These are phyloP conservation scores for Rhizopogon hawkerae DNA, from an alignment of 1,284 basidiomycete species.

Conservation along the genomic window DNA sequence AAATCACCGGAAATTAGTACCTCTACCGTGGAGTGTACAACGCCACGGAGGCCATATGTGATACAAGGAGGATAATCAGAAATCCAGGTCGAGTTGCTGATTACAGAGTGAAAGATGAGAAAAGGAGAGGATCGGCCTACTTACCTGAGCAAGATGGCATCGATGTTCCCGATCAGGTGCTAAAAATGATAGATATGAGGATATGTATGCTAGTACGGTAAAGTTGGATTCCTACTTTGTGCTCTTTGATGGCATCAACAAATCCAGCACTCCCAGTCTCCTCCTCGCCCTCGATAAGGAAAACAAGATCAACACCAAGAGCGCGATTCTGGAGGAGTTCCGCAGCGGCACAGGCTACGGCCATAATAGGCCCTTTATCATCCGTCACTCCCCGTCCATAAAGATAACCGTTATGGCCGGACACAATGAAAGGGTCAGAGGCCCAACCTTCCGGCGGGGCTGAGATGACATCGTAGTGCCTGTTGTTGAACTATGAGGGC, in stretches of 20 bases:
- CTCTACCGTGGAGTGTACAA: constrained; percentile 75
- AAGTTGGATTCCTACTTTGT: constrained; percentile 48
- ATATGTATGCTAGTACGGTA: constrained; percentile 5
- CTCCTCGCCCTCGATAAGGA: constrained; percentile 94
- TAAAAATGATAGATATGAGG: constrained; percentile 21
- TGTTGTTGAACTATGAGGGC: constrained; percentile 21
- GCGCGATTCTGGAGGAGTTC: constrained; percentile 66
- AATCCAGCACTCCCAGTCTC: constrained; percentile 89
- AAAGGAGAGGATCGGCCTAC: constrained; percentile 1
- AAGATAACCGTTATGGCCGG: constrained; percentile 84
- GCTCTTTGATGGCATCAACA: constrained; percentile 58
- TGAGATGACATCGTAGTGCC: constrained; percentile 89
- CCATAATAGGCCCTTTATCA: constrained; percentile 91
- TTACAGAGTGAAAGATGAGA: neutral
- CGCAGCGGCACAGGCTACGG: constrained; percentile 83
- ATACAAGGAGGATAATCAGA: constrained; percentile 92
- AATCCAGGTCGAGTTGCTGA: constrained; percentile 94
- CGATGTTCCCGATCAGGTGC: constrained; percentile 75
- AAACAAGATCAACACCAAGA: constrained; percentile 81
- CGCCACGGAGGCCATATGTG: constrained; percentile 91
- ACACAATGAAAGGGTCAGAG: constrained; percentile 79
- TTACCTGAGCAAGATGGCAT: constrained; percentile 79
- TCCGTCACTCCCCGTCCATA: constrained; percentile 91
- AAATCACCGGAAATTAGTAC: constrained; percentile 30
- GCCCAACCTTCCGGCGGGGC: constrained; percentile 71